A percentile compares a stretch with the other conserved stretches of the same genome.
Conservation (phyloP, 208 protist species). For the Novymonas esmeraldas region DNA sequence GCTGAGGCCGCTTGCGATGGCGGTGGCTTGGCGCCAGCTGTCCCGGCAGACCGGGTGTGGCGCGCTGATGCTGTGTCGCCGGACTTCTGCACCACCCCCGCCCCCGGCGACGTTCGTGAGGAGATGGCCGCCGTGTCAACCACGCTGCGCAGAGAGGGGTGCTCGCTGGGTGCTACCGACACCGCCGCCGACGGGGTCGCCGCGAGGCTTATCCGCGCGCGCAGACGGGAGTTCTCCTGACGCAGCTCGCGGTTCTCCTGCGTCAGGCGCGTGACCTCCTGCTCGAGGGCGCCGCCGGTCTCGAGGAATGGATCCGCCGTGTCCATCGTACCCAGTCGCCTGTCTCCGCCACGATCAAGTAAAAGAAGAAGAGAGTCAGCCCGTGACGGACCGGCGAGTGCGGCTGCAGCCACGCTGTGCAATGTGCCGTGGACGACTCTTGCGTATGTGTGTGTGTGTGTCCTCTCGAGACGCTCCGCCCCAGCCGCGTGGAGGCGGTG, state of each 20-base stretch:
- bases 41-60: background rate
- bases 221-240: slow-evolving; percentile 49
- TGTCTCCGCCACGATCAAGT: background rate
- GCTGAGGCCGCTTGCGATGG: slow-evolving; percentile 6
- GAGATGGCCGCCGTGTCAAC: background rate
- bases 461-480: no score
- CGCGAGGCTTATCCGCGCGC: slow-evolving; percentile 29
- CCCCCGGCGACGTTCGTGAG: background rate
- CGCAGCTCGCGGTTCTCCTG: slow-evolving; percentile 69
- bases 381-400: no score
- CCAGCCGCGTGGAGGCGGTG: no score
- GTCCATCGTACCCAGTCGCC: background rate
- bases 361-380: no score
- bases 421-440: no score
- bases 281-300: slow-evolving; percentile 11
- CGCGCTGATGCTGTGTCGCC: background rate
- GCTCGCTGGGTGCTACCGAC: slow-evolving; percentile 11
- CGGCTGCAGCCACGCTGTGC: no score
- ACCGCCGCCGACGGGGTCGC: background rate
- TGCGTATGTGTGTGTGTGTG: no score
- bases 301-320: slow-evolving; percentile 41
- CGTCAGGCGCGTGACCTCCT: slow-evolving; percentile 53
- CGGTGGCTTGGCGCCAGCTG: background rate
- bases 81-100: background rate
- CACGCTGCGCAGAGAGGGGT: background rate